Evolutionary conservation across 371 early-diverging fungal species (phyloP), one percentile per base, ranked within the genome.

Genomic region (Mucor circinelloides): DNA sequence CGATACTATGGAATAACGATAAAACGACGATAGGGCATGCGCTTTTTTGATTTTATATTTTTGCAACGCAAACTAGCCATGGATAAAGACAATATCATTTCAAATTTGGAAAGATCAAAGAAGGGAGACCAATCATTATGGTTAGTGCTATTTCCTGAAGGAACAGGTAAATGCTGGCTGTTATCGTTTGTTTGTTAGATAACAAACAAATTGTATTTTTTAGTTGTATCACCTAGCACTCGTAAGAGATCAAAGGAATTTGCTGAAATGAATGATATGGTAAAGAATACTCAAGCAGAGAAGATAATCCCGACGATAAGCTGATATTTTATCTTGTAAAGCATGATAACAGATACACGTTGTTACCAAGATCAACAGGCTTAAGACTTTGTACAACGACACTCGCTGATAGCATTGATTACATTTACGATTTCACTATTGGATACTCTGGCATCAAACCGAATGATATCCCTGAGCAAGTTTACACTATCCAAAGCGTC

Each of bases 91-190:
- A 80, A 76, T 25, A 83, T 91, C 69, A 58, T 76, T 25, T 58
- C 52, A 4, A 79, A 80, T 60, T 59, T 88, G 38, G 70, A 75
- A 36, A 66, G 80, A 21, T 70, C 80, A 6, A 66, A 72, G 28
- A 75, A 62, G 60, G 71, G 59, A 61, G 64, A 72, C 38, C 76
- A 84, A 15, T 93, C 92, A 13, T 77, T 91, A 62, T 95, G 95
- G 96, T 82, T 96, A 31, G 81, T 96, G 7, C 78, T 97, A 15
- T 97, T 95, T 75, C 97, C 97, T 0, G 97, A 97, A 77, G 97
- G 97, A 66, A 95, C 96, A 17, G 80, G 80, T 79, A 71, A 55
- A 48, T 13, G 21, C 9, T 23, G 21, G 17, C 34, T 31, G 12
- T 19, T 21, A 34, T 32, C 36, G 38, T 21, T 36, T 32, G 32